A percentile compares a stretch with the other conserved stretches of the same genome.
These are phyloP conservation scores for Gossypium arboreum DNA, from an alignment of 345 rosid genomes.

Conservation along the genomic window DNA sequence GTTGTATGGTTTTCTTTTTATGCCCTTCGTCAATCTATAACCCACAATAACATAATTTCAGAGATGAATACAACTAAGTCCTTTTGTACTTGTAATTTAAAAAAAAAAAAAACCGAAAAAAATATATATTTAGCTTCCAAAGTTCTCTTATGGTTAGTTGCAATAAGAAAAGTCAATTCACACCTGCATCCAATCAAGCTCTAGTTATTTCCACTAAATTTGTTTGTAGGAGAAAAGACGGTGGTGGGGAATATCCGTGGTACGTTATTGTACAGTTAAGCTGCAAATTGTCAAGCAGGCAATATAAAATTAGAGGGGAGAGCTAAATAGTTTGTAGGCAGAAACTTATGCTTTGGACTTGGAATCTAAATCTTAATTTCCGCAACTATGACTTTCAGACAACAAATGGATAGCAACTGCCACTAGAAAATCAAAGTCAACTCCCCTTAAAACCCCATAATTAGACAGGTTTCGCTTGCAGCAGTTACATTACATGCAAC, in stretches of 20 bases:
- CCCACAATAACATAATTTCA: too few relatives aligned
- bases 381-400: background rate
- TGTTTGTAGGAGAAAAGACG: slow-evolving; percentile 14
- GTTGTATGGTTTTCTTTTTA: background rate
- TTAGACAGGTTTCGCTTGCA: background rate
- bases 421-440: slow-evolving; percentile 25
- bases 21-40: background rate
- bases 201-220: background rate
- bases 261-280: slow-evolving; percentile 26
- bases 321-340: background rate
- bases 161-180: background rate
- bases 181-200: background rate
- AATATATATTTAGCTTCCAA: background rate
- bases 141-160: background rate
- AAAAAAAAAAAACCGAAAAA: too few relatives aligned
- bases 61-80: too few relatives aligned
- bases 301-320: slow-evolving; percentile 14
- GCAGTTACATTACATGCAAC: slow-evolving; percentile 19
- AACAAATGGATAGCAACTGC: background rate
- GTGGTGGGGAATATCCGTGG: slow-evolving; percentile 17
- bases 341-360: background rate
- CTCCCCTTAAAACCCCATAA: background rate
- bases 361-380: background rate
- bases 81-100: too few relatives aligned
- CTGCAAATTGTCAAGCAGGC: slow-evolving; percentile 20